Base-by-base conservation (phyloP, 225 moss, liverwort and hornwort species). In the Polytrichum formosum region DNA sequence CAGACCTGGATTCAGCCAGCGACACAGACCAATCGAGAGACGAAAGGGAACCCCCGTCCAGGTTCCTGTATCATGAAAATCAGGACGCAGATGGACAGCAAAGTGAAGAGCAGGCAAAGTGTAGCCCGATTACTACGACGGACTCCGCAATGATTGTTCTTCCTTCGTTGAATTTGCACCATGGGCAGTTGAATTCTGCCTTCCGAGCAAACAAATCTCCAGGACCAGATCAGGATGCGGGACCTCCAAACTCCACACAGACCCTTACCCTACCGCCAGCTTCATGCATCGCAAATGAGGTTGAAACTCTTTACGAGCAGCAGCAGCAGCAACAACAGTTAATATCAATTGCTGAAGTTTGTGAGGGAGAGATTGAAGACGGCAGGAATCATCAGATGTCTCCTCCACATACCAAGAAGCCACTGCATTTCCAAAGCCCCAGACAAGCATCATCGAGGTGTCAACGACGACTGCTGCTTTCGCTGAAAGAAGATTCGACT, bases 131-230 rank as follows among this genome's bases (percentile, higher is more conserved):
- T 54, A 68, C 28, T 67, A 67, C 58, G 46, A 79, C 54, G 63
- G 74, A 77, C 55, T 74, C 69, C 13, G 60, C 69, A 23, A 69
- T 82, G 69, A 82, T 85, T 63, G 80, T 82, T 63, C 77, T 85
- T 37, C 85, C 85, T 21, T 78, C 85, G 46, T 74, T 70, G 66
- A 75, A 63, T 55, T 28, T 56, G 46, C 74, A 78, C 18, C 71
- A 66, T 53, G 81, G 65, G 18, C 78, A 73, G 56, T 13, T 46
- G 4, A 13, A 46, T 46, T 16, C 16, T 46, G 61, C 66, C 30
- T 61, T 58, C 26, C 29, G 28, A 56, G 56, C 61, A 63, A 71
- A 73, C 20, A 74, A 26, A 68, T 68, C 53, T 61, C 28, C 60
- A 73, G 9, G 26, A 26, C 73, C 55, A 64, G 46, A 46, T 46